Percentiles rank a stretch among this genome's conserved stretches.
Evolutionary conservation across 1,284 basidiomycete species (phyloP).

Genomic region (Cryptococcus sp.): DNA sequence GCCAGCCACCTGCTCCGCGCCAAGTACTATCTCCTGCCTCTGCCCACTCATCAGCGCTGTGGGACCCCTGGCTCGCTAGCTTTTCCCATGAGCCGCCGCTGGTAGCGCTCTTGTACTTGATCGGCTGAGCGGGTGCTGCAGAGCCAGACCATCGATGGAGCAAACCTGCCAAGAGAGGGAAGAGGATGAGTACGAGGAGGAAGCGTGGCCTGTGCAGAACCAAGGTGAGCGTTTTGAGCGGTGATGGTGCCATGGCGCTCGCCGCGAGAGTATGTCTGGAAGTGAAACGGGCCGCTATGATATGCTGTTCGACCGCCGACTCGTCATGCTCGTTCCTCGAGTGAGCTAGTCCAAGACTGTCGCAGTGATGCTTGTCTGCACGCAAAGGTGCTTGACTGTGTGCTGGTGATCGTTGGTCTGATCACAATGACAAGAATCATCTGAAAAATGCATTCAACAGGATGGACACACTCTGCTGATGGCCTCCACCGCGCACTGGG

Average conservation of each 20-base stretch:
- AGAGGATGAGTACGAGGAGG: conserved; percentile 57
- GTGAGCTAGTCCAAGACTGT: too few species aligned
- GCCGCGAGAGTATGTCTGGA: too few species aligned
- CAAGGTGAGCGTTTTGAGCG: background rate
- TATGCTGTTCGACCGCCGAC: too few species aligned
- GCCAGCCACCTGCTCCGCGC: conserved; percentile 14
- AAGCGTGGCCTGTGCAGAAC: conserved; percentile 37
- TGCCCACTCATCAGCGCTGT: background rate
- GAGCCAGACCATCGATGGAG: background rate
- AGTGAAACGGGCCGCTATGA: too few species aligned
- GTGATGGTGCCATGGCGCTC: background rate
- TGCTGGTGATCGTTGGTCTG: too few species aligned
- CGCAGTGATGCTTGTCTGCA: too few species aligned
- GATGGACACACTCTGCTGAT: too few species aligned
- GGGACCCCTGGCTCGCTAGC: conserved; percentile 3
- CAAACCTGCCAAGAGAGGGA: conserved; percentile 7
- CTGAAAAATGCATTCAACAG: too few species aligned
- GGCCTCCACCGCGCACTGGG: too few species aligned
- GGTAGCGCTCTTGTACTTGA: conserved; percentile 9
- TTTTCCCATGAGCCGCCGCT: conserved; percentile 18
- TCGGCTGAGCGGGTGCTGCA: background rate
- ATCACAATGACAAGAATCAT: too few species aligned
- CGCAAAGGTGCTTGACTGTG: too few species aligned
- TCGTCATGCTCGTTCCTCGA: too few species aligned
- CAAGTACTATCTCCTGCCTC: conserved; percentile 4